These are phyloP conservation scores for Sporobolomyces pararoseus DNA, from an alignment of 768 basidiomycete genomes.

Conservation along the genomic window DNA sequence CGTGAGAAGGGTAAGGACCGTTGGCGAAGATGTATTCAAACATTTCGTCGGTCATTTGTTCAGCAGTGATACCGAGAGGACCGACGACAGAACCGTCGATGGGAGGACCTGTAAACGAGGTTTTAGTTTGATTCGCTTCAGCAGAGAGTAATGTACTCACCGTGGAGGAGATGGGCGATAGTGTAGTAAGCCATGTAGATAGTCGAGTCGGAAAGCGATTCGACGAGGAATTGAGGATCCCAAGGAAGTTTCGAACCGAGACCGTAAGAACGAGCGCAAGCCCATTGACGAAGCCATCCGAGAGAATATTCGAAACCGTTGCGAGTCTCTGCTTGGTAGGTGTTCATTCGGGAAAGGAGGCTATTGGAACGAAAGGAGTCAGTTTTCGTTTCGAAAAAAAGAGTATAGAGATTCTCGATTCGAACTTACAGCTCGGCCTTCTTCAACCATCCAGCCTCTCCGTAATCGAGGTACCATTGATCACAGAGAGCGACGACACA, in stretches of 20 bases:
- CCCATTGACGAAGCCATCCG: slow-evolving; percentile 97
- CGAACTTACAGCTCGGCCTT: slow-evolving; percentile 70
- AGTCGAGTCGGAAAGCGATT: slow-evolving; percentile 93
- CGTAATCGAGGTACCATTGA: slow-evolving; percentile 99
- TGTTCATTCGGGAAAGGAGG: slow-evolving; percentile 77
- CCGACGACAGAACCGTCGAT: slow-evolving; percentile 76
- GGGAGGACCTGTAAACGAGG: slow-evolving; percentile 51
- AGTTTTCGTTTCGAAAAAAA: background rate
- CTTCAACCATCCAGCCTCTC: slow-evolving; percentile 81
- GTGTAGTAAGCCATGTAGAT: slow-evolving; percentile 99
- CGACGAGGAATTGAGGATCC: slow-evolving; percentile 94
- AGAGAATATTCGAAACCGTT: slow-evolving; percentile 86
- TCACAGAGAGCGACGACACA: slow-evolving; percentile 98
- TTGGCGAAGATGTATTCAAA: slow-evolving; percentile 94
- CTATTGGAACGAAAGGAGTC: slow-evolving; percentile 51
- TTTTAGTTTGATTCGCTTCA: background rate
- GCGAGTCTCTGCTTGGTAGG: slow-evolving; percentile 84
- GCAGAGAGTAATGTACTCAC: slow-evolving; percentile 53
- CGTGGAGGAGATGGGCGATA: slow-evolving; percentile 81
- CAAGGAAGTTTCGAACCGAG: slow-evolving; percentile 92
- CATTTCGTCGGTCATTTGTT: slow-evolving; percentile 94
- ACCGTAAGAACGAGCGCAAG: slow-evolving; percentile 96
- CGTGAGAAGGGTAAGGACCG: slow-evolving; percentile 51
- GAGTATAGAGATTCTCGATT: background rate
- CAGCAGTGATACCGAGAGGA: slow-evolving; percentile 74